Base-by-base conservation (phyloP, 306 rosid genomes). In the Quercus rubra region DNA sequence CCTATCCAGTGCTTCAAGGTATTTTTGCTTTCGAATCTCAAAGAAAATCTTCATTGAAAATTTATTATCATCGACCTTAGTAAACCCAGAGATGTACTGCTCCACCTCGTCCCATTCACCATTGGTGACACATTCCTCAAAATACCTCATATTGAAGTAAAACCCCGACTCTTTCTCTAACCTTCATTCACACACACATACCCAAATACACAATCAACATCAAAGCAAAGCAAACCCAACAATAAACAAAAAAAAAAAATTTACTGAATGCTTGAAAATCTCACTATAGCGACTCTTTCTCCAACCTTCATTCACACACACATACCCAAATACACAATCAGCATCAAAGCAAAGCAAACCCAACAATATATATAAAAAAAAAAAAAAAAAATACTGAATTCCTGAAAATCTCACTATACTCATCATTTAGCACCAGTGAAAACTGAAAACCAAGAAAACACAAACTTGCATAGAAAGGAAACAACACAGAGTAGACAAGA, bases 81-180 rank as follows among this genome's bases (percentile, higher is more conserved):
- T 95, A 73, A 92, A 92, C 78, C 99, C 99, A 73, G 99, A 91
- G 74, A 95, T 83, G 87, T 95, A 95, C 83, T 91, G 91, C 82
- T 95, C 99, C 79, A 95, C 94, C 90, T 95, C 99, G 51, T 92
- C 99, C 99, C 99, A 95, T 87, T 95, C 99, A 56, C 99, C 99
- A 87, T 85, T 88, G 6, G 91, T 92, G 75, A 95, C 96, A 97
- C 93, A 91, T 74, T 95, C 98, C 87, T 95, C 99, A 51, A 95
- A 95, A 79, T 92, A 88, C 86, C 96, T 92, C 96, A 95, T 92
- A 77, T 95, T 95, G 80, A 95, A 95, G 91, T 89, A 95, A 93
- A 95, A 95, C 14, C 93, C 96, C 0, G 99, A 92, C 78, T 95
- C 99, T 88, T 92, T 97, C 96, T 95, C 99, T 96, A 95, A 90